Evolutionary conservation across 352 stramenopile species (phyloP).

Genomic region (Phytopythium oedochilum): DNA sequence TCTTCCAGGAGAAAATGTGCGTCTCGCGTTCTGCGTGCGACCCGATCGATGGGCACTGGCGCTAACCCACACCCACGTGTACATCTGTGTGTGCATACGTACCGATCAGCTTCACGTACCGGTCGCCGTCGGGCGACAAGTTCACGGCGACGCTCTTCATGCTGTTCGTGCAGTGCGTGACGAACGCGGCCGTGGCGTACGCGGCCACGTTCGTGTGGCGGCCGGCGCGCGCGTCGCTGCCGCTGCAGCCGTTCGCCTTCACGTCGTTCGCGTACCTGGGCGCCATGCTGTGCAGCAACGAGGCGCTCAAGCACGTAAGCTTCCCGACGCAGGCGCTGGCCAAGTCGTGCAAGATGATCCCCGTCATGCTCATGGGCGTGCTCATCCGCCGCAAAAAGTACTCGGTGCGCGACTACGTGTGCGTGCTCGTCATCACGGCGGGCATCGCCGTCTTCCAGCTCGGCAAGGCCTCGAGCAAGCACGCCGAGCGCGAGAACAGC

Average conservation of each 20-base stretch:
- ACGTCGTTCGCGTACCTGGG: conserved; percentile 88
- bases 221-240: conserved; percentile 59
- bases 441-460: conserved; percentile 91
- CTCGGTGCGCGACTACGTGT: conserved; percentile 86
- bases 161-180: conserved; percentile 91
- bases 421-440: conserved; percentile 86
- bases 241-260: conserved; percentile 79
- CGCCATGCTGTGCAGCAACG: conserved; percentile 91
- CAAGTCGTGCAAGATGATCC: conserved; percentile 99
- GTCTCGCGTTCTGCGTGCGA: neutral
- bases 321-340: conserved; percentile 98
- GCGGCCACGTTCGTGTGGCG: conserved; percentile 82
- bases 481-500: conserved; percentile 84
- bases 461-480: conserved; percentile 71
- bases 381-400: conserved; percentile 92
- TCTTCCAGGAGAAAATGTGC: conserved; percentile 92
- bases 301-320: conserved; percentile 92
- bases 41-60: no score
- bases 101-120: conserved; percentile 78
- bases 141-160: conserved; percentile 92
- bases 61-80: no score
- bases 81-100: neutral
- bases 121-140: conserved; percentile 70
- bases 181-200: conserved; percentile 86
- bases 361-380: conserved; percentile 94